Evolutionary conservation across 352 stramenopile genomes (phyloP), one percentile per base, ranked within the genome.

Genomic region (Globisporangium takayamanum): DNA sequence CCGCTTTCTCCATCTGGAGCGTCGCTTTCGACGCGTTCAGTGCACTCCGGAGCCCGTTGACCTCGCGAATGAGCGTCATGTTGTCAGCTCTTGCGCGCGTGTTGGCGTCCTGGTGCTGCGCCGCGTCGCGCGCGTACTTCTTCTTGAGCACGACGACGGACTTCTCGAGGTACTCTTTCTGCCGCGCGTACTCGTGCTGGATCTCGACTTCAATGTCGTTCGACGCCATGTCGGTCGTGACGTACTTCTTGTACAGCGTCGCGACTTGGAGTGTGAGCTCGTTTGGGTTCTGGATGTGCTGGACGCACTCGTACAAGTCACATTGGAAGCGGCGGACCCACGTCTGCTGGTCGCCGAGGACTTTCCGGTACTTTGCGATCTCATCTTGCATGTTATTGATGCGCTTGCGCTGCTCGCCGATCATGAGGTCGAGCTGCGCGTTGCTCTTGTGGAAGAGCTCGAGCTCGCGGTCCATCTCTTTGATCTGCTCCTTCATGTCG

Each of bases 361-460:
- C 58, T 56, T 82, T 78, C 33, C 82, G 72, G 36, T 88, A 74
- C 15, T 68, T 67, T 0, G 75, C 64, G 28, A 95, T 79, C 44
- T 97, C 81, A 20, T 79, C 52, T 87, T 95, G 86, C 86, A 95
- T 95, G 11, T 80, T 77, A 30, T 98, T 93, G 68, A 98, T 92
- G 62, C 97, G 97, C 25, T 87, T 68, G 5, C 92, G 83, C 52
- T 97, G 73, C 55, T 98, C 92, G 37, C 94, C 94, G 59, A 98
- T 98, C 84, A 97, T 97, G 22, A 95, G 71, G 56, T 98, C 94
- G n/a, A 98, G 63, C 22, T 89, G 80, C 14, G 90, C 89, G 54
- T 98, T 98, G 59, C 84, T 96, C 69, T 97, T 97, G 72, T 98
- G 94, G 60, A 97, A 98, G 59, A 97, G 88, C 70, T 98, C 92